These are phyloP conservation scores for Verticillium nonalfalfae DNA, from an alignment of 2,329 filamentous ascomycete genomes.

Conservation along the genomic window DNA sequence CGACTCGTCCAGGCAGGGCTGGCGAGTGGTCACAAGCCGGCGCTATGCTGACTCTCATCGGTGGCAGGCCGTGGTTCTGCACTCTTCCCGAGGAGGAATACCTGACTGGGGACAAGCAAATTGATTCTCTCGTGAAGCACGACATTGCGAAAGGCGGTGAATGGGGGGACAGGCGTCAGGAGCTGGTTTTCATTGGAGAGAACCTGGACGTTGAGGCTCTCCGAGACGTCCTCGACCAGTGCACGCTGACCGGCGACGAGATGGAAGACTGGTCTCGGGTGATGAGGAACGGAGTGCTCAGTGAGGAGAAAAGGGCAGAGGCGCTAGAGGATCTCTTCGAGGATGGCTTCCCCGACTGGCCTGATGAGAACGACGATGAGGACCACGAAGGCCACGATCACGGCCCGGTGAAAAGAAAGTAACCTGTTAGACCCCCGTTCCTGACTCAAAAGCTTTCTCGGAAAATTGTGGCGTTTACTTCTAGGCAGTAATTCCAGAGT, in stretches of 20 bases:
- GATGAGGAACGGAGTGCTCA: slow-evolving; percentile 34
- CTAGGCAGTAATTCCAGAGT: too few relatives aligned
- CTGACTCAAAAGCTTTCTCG: too few relatives aligned
- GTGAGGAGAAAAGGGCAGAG: slow-evolving; percentile 33
- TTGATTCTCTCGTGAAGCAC: slow-evolving; percentile 40
- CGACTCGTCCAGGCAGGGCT: slow-evolving; percentile 45
- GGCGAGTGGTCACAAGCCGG: slow-evolving; percentile 61
- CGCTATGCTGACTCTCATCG: slow-evolving; percentile 54
- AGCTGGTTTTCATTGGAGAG: slow-evolving; percentile 69
- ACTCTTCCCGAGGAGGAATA: slow-evolving; percentile 47
- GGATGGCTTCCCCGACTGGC: slow-evolving; percentile 54
- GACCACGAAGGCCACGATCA: slow-evolving; percentile 21
- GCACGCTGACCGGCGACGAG: slow-evolving; percentile 56
- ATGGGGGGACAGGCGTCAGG: slow-evolving; percentile 66
- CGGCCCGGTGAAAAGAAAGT: not conserved
- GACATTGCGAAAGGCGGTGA: slow-evolving; percentile 47
- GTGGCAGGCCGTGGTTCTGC: slow-evolving; percentile 53
- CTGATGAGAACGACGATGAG: slow-evolving; percentile 32
- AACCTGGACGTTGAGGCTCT: slow-evolving; percentile 47
- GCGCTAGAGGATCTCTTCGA: slow-evolving; percentile 46
- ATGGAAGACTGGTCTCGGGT: slow-evolving; percentile 45
- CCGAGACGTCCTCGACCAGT: slow-evolving; percentile 48
- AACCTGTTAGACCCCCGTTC: too few relatives aligned
- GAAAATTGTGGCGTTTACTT: too few relatives aligned
- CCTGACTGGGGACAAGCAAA: slow-evolving; percentile 37